These are phyloP conservation scores for Kwoniella sp. DNA, from an alignment of 768 basidiomycete genomes.

Conservation along the genomic window DNA sequence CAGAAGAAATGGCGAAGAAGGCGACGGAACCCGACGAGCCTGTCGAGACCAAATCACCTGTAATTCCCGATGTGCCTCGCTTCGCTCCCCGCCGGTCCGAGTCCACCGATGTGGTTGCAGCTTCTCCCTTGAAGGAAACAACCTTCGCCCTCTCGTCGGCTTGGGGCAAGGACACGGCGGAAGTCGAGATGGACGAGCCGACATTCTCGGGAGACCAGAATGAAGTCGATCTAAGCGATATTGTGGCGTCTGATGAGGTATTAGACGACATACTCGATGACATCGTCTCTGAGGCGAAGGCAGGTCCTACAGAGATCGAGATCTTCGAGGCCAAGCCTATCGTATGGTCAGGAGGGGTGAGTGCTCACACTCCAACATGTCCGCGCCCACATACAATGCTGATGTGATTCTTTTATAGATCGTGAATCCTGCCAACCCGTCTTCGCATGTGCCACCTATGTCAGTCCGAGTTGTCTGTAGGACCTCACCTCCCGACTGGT, in stretches of 20 bases:
- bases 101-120: conserved; percentile 9
- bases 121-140: conserved; percentile 16
- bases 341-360: conserved; percentile 47
- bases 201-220: conserved; percentile 26
- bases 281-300: not conserved
- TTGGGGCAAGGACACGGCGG: conserved; percentile 26
- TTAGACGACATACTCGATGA: conserved; percentile 17
- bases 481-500: conserved; percentile 27
- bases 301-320: conserved; percentile 22
- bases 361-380: conserved; percentile 6
- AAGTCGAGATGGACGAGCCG: conserved; percentile 1
- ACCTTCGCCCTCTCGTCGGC: conserved; percentile 37
- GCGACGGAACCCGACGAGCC: conserved; percentile 2
- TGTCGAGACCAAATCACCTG: conserved; percentile 10
- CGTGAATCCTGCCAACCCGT: conserved; percentile 39
- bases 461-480: conserved; percentile 22
- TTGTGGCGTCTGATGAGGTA: conserved; percentile 21
- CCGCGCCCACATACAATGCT: not conserved
- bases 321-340: conserved; percentile 31
- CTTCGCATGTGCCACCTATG: conserved; percentile 28
- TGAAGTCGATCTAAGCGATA: conserved; percentile 45
- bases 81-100: conserved; percentile 14
- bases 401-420: conserved; percentile 26
- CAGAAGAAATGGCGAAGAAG: conserved; percentile 18
- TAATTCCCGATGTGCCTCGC: conserved; percentile 7